Evolutionary conservation across 345 rosid genomes (phyloP).

Genomic region (Hibiscus syriacus): DNA sequence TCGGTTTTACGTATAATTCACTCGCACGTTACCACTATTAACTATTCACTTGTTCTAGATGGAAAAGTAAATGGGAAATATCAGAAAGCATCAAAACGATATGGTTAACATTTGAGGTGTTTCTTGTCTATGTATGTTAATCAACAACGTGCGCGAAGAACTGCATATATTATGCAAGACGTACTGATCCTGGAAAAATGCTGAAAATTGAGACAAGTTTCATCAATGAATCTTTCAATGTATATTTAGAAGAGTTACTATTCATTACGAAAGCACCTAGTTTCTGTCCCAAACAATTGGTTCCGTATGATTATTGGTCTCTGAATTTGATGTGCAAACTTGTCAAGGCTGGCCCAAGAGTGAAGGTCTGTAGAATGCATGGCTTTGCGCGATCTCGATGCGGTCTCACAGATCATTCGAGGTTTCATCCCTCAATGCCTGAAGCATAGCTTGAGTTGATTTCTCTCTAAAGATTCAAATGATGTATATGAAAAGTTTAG

Average conservation of each 20-base stretch:
- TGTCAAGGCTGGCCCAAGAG: slow-evolving; percentile 82
- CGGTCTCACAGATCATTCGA: slow-evolving; percentile 92
- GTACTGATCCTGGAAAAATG: background rate
- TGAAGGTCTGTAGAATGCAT: slow-evolving; percentile 90
- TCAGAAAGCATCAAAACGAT: background rate
- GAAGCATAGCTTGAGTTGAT: slow-evolving; percentile 65
- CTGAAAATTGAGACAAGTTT: background rate
- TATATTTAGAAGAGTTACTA: background rate
- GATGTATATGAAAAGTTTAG: slow-evolving; percentile 3
- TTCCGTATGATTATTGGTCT: background rate
- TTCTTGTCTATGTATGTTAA: background rate
- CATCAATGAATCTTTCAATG: background rate
- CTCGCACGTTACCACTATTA: no score
- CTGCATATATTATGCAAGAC: background rate
- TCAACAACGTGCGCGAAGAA: background rate
- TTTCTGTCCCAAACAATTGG: slow-evolving; percentile 5
- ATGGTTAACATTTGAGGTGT: background rate
- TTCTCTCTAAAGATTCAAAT: slow-evolving; percentile 46
- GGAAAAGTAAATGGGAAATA: background rate
- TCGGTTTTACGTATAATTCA: no score
- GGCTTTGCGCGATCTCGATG: slow-evolving; percentile 93
- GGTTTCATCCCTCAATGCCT: slow-evolving; percentile 87
- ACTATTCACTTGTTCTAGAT: background rate
- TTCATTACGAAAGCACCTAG: slow-evolving; percentile 15
- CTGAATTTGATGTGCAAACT: slow-evolving; percentile 10